Base-by-base conservation (phyloP, 83 land plant species). In the Diphasiastrum complanatum region DNA sequence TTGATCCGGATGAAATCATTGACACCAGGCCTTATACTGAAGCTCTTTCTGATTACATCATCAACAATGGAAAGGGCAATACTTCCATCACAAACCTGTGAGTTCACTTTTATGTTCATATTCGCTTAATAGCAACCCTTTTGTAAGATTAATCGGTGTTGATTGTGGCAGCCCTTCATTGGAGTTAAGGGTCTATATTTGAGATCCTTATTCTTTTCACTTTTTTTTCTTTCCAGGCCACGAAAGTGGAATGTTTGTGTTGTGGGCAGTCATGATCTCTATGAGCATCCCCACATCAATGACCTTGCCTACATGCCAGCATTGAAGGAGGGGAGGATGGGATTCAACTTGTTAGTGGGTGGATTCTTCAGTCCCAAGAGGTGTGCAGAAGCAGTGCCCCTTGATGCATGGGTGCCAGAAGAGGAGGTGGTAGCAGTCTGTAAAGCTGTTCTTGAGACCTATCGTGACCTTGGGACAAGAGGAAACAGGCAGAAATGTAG, bases 251-350 rank as follows among this genome's bases (percentile, higher is more conserved):
- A 93, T 68, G 99, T 89, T 37, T 83, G 92, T 58, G 89, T 93
- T 26, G 80, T 93, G 50, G 99, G 99, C 0, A 79, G 88, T 4
- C 92, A 89, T 65, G 99, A 93, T 63, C 76, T 93, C 6, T 93
- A 55, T 50, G 92, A 93, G 78, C 99, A 93, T 61, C 99, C 99
- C 14, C 99, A 93, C 76, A 93, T 93, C 64, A 93, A 93, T 60
- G 99, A 93, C 60, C 89, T 93, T 16, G 99, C 96, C 1, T 93
- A 93, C 81, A 82, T 89, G 70, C 99, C 99, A 32, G 96, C 96
- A 25, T 82, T 66, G 33, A 83, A 86, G 45, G 64, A 85, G 38
- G 99, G 99, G 6, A 63, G 64, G 22, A 72, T 93, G 20, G 96
- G 91, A 5, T 93, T 93, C 83, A 93, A 93, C 66, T 20, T 93